phyloP scores from a whole-genome alignment of 441 rosid species.

The Geranium incanum region DNA sequence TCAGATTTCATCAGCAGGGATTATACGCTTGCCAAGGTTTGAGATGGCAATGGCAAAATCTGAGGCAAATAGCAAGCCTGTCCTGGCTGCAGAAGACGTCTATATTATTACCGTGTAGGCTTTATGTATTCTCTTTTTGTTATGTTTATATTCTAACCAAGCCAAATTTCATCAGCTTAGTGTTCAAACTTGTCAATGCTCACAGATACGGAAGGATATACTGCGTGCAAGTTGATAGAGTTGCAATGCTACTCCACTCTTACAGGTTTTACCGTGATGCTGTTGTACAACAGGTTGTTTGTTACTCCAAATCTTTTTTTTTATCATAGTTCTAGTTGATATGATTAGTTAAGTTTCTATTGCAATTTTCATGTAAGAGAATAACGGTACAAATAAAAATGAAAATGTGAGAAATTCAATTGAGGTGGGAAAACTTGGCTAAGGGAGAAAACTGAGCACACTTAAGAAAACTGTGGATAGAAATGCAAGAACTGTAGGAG shows the following conservation, averaged over 20 bases:
- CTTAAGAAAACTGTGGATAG: neutral
- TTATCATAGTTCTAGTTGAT: neutral
- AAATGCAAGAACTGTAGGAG: constrained; percentile 7
- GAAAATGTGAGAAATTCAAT: neutral
- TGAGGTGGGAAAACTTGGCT: neutral
- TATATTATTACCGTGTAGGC: constrained; percentile 80
- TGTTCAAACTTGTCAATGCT: constrained; percentile 15
- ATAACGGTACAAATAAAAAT: neutral
- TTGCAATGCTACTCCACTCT: constrained; percentile 83
- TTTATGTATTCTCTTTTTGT: constrained; percentile 14
- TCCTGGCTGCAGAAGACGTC: constrained; percentile 80
- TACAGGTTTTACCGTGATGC: constrained; percentile 97
- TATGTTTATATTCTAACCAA: constrained; percentile 15
- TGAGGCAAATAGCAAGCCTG: constrained; percentile 80
- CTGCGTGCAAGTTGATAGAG: constrained; percentile 94
- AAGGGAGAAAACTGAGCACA: constrained; percentile 1
- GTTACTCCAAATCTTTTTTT: neutral
- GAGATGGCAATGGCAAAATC: constrained; percentile 89
- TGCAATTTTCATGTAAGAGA: neutral
- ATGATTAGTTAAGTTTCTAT: neutral
- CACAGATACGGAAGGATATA: constrained; percentile 95
- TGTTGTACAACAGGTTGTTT: constrained; percentile 75
- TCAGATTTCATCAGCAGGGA: constrained; percentile 91
- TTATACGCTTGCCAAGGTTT: constrained; percentile 83
- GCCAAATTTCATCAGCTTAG: neutral